A percentile compares a stretch with the other conserved stretches of the same genome.
phyloP scores from a whole-genome alignment of 352 stramenopile genomes.

The Phytopythium vexans region DNA sequence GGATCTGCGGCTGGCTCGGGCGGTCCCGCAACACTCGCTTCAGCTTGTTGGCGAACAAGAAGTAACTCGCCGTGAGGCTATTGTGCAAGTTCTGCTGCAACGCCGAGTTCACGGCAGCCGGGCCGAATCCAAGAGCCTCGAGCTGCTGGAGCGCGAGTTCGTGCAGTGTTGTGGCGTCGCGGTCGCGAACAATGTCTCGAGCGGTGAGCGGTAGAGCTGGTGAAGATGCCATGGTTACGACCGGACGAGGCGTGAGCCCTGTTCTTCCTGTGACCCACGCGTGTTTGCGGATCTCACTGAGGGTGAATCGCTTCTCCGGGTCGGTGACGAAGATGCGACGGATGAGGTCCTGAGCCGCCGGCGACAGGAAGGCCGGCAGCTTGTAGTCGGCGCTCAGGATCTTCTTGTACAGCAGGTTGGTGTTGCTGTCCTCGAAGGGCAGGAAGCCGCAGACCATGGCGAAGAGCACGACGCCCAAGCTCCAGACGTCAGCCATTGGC shows the following conservation, averaged over 20 bases:
- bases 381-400: conserved; percentile 88
- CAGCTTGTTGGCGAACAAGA: conserved; percentile 62
- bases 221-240: conserved; percentile 17
- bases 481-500: conserved; percentile 89
- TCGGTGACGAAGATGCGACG: conserved; percentile 81
- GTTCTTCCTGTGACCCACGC: conserved; percentile 56
- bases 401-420: conserved; percentile 91
- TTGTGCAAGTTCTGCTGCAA: conserved; percentile 63
- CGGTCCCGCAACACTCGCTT: conserved; percentile 38
- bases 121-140: conserved; percentile 42
- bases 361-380: conserved; percentile 71
- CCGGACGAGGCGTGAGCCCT: conserved; percentile 4
- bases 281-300: conserved; percentile 79
- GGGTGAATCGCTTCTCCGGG: conserved; percentile 67
- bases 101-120: conserved; percentile 28
- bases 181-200: no score
- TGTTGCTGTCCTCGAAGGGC: conserved; percentile 93
- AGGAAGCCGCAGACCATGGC: conserved; percentile 90
- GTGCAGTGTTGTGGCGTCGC: conserved; percentile 18
- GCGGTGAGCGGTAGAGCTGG: conserved; percentile 5
- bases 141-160: conserved; percentile 55
- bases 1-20: neutral
- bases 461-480: conserved; percentile 91
- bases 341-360: conserved; percentile 78
- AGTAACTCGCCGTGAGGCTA: conserved; percentile 70